Percentiles rank a stretch among this genome's conserved stretches.
phyloP scores from a whole-genome alignment of 768 basidiomycete species.

The Mycena latifolia region DNA sequence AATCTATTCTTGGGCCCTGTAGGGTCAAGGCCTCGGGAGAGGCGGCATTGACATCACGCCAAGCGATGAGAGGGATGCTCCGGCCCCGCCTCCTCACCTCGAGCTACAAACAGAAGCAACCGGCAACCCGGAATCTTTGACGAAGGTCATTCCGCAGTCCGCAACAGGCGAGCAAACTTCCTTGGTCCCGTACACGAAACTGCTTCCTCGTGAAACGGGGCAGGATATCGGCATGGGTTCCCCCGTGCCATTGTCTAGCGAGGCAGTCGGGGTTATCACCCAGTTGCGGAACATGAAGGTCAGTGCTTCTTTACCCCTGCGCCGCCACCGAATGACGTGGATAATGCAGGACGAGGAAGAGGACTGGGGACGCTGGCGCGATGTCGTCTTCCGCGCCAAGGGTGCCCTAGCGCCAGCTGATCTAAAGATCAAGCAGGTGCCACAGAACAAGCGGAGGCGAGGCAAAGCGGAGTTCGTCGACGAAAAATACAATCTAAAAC shows the following conservation, averaged over 20 bases:
- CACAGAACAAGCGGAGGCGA: slow-evolving; percentile 69
- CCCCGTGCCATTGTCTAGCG: slow-evolving; percentile 80
- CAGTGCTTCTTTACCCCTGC: slow-evolving; percentile 31
- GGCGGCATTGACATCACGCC: slow-evolving; percentile 86
- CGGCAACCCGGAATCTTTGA: slow-evolving; percentile 63
- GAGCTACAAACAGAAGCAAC: slow-evolving; percentile 49
- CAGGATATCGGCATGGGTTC: slow-evolving; percentile 91
- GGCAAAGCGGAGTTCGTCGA: slow-evolving; percentile 60
- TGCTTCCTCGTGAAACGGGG: slow-evolving; percentile 87
- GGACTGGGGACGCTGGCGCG: slow-evolving; percentile 91
- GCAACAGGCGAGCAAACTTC: slow-evolving; percentile 23
- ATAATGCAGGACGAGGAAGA: slow-evolving; percentile 80
- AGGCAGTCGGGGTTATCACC: slow-evolving; percentile 85
- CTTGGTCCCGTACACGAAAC: slow-evolving; percentile 45
- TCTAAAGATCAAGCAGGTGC: slow-evolving; percentile 62
- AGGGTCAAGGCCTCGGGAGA: slow-evolving; percentile 82
- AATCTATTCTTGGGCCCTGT: not conserved
- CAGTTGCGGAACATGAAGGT: slow-evolving; percentile 88
- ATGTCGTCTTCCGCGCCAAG: slow-evolving; percentile 85
- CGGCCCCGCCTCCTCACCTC: slow-evolving; percentile 66
- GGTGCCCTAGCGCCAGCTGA: slow-evolving; percentile 62
- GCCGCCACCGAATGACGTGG: slow-evolving; percentile 9
- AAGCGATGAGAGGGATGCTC: slow-evolving; percentile 72
- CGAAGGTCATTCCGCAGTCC: slow-evolving; percentile 34
- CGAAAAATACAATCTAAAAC: slow-evolving; percentile 36